Percentiles rank a stretch among this genome's conserved stretches.
phyloP scores from a whole-genome alignment of 805 yeast species.

The Isabelozyma rhagii region DNA sequence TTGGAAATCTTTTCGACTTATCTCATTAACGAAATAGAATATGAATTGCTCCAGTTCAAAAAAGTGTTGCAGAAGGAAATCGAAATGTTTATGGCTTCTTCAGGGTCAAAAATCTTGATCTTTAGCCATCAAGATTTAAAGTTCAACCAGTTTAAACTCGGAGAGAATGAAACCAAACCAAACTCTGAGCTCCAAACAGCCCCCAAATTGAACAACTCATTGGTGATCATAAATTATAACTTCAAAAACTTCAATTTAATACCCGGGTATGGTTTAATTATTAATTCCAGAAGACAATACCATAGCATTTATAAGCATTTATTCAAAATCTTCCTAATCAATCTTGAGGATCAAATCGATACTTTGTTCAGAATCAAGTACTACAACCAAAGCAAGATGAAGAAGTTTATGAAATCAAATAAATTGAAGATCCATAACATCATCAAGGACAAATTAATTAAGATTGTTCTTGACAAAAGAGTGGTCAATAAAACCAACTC shows the following conservation, averaged over 20 bases:
- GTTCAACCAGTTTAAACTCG: constrained; percentile 29
- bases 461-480: constrained; percentile 10
- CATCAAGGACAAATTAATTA: constrained; percentile 23
- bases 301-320: constrained; percentile 28
- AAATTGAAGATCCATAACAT: constrained; percentile 23
- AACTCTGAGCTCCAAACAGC: not conserved
- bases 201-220: constrained; percentile 1
- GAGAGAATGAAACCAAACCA: constrained; percentile 14
- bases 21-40: constrained; percentile 12
- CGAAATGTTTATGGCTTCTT: constrained; percentile 19
- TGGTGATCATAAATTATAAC: constrained; percentile 21
- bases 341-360: constrained; percentile 37
- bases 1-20: constrained; percentile 5
- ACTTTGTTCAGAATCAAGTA: constrained; percentile 35
- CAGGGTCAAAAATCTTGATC: constrained; percentile 13
- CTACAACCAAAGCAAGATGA: constrained; percentile 23
- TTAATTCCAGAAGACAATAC: constrained; percentile 19
- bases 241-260: constrained; percentile 30
- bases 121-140: constrained; percentile 23
- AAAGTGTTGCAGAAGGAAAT: constrained; percentile 29
- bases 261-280: constrained; percentile 30
- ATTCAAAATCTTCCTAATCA: constrained; percentile 33
- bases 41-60: constrained; percentile 27
- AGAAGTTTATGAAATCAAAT: constrained; percentile 23
- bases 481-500: constrained; percentile 1